Percentiles rank a stretch among this genome's conserved stretches.
These are phyloP conservation scores for Elsinoe australis DNA, from an alignment of 2,329 filamentous ascomycete species.

Conservation along the genomic window DNA sequence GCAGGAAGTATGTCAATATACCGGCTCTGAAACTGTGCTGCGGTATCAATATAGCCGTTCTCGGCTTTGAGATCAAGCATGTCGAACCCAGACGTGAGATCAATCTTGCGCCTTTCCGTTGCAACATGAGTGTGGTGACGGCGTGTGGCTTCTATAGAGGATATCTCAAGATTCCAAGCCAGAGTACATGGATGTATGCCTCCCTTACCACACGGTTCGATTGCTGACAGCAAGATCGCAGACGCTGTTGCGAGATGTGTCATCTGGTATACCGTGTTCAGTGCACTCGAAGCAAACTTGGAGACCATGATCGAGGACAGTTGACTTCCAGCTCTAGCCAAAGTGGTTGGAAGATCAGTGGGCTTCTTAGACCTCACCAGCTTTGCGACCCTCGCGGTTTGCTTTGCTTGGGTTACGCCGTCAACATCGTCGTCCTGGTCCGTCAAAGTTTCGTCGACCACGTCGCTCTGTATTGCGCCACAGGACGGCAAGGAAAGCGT, in stretches of 20 bases:
- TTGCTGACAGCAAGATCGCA: background rate
- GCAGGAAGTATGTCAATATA: constrained; percentile 80
- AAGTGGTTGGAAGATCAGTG: background rate
- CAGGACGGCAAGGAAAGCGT: constrained; percentile 64
- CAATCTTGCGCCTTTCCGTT: background rate
- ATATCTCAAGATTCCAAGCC: background rate
- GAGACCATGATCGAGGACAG: background rate
- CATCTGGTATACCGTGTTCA: background rate
- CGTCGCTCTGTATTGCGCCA: too few species aligned
- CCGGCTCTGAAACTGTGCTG: constrained; percentile 59
- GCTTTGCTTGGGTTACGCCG: too few species aligned
- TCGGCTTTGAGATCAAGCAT: too few species aligned
- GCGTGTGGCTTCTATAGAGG: constrained; percentile 3
- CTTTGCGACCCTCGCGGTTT: too few species aligned
- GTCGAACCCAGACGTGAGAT: background rate
- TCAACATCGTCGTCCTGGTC: too few species aligned
- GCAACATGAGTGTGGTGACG: background rate
- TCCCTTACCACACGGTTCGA: background rate
- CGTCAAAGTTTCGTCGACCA: too few species aligned
- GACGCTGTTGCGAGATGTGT: background rate
- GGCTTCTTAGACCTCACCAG: too few species aligned
- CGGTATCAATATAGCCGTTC: constrained; percentile 24
- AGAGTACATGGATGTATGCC: constrained; percentile 1
- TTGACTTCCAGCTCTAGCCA: background rate
- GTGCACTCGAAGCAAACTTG: background rate